Evolutionary conservation across 768 basidiomycete species (phyloP), one percentile per base, ranked within the genome.

Genomic region (Mycena haematopus): DNA sequence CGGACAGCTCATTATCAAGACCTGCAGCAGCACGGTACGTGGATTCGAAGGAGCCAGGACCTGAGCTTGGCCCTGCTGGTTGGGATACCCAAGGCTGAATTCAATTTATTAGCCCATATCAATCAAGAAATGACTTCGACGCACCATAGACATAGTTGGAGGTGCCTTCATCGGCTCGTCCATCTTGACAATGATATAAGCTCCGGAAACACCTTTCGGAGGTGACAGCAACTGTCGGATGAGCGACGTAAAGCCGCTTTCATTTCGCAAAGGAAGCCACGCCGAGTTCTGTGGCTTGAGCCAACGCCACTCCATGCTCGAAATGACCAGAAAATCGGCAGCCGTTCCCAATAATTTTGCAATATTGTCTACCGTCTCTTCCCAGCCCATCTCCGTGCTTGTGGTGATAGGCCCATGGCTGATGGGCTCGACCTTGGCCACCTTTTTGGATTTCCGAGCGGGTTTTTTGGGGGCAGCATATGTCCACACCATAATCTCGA

Each of bases 171-270:
- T 51, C 31, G 29, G 50, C 50, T 51, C 29, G 17, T 51, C 50
- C 50, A 51, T 51, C 29, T 51, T 51, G 50, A 51, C 19, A 25
- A 51, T 51, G n/a, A 51, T 51, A 6, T 31, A 51, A 10, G 27
- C 50, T 21, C 2, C 21, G n/a, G 50, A 29, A 35, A 51, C 50
- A 7, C 11, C 50, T 15, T 51, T 51, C 8, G 29, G 29, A 11
- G 50, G 29, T 10, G 29, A 33, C n/a, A n/a, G 9, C 2, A 31
- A 1, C 50, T 35, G 27, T 11, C 11, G 13, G 27, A 51, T n/a
- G n/a, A 51, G 50, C 11, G 24, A 51, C 19, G 15, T 6, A 21
- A 17, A 51, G 31, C 31, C 31, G 19, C 27, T n/a, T n/a, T 17
- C 5, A n/a, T 51, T 21, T 2, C 17, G 29, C 31, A 51, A 27